Base-by-base conservation (phyloP, 2,329 filamentous ascomycete species). In the Waltergamsia citrina region DNA sequence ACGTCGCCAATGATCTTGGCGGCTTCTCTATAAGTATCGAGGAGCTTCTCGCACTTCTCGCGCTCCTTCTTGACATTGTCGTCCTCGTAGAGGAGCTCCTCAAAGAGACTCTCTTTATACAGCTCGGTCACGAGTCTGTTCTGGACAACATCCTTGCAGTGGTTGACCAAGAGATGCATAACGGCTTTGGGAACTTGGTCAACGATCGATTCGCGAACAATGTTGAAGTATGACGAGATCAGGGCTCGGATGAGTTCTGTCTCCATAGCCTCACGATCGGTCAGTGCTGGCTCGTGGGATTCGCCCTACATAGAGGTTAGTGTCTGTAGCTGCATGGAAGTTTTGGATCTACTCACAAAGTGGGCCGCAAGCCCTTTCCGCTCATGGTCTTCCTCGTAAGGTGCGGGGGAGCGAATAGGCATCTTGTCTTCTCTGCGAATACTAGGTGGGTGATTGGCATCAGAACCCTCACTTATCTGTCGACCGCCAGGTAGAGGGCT, bases 191-290 rank as follows among this genome's bases (percentile, higher is more conserved):
- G 92, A 9, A 98, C 92, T 62, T 96, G 90, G 55, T 98, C 92
- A 29, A 90, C 90, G 49, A 95, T 94, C n/a, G 86, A 90, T 62
- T 98, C 92, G 42, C 92, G 85, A 30, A 98, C 92, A 51, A 98
- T 98, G 58, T 94, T 94, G 69, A 98, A 98, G 68, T 98, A 98
- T 2, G 88, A 95, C 21, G 85, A 94, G 56, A 98, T 98, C 37
- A 98, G 75, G 30, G 88, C 85, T 30, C 90, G 83, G 55, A 98
- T 98, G 26, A 98, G 78, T 60, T 98, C 92, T 8, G 92, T 96
- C 63, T 98, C 92, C 67, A 98, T 84, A 29, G 87, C 84, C 63
- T 98, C 92, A 34, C 92, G 85, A 46, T 98, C 92, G 1, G 88
- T 95, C 49, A 98, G 74, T 36, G 85, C 86, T 22, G 87, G 87